These are phyloP conservation scores for Tagetes erecta DNA, from an alignment of 129 eudicot species.

Conservation along the genomic window DNA sequence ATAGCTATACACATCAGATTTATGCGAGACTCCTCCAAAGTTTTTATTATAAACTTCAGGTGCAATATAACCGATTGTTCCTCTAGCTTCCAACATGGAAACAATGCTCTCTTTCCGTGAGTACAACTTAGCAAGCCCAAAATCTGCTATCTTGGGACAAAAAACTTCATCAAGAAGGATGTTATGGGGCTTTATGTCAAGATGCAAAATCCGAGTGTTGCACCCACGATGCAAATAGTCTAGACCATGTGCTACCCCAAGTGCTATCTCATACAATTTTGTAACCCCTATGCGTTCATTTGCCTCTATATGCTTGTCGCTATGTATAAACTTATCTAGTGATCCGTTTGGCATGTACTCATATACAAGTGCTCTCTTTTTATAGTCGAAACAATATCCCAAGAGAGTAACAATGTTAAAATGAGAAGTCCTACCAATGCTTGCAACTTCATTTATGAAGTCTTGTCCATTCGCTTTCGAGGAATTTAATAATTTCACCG, in stretches of 20 bases:
- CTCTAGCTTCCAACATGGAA: slow-evolving; percentile 41
- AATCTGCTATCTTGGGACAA: slow-evolving; percentile 38
- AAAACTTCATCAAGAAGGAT: slow-evolving; percentile 29
- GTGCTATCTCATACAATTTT: slow-evolving; percentile 27
- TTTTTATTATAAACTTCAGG: slow-evolving; percentile 32
- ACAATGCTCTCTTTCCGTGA: slow-evolving; percentile 31
- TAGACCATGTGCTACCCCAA: slow-evolving; percentile 39
- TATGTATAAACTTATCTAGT: slow-evolving; percentile 32
- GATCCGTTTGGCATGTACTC: slow-evolving; percentile 51
- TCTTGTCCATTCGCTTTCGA: slow-evolving; percentile 41
- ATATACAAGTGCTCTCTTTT: slow-evolving; percentile 32
- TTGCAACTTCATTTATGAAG: slow-evolving; percentile 39
- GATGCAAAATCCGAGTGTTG: slow-evolving; percentile 39
- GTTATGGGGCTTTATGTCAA: slow-evolving; percentile 35
- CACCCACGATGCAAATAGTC: slow-evolving; percentile 47
- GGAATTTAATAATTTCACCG: slow-evolving; percentile 26
- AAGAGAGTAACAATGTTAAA: slow-evolving; percentile 35
- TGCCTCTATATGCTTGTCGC: not conserved
- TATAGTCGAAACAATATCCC: slow-evolving; percentile 34
- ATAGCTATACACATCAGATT: slow-evolving; percentile 45
- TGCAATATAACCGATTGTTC: slow-evolving; percentile 43
- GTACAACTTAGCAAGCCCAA: slow-evolving; percentile 40
- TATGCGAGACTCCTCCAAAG: slow-evolving; percentile 40
- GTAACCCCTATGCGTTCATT: slow-evolving; percentile 10
- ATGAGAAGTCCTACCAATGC: slow-evolving; percentile 42